Evolutionary conservation across 83 land plant genomes (phyloP).

Genomic region (Diphasiastrum complanatum): DNA sequence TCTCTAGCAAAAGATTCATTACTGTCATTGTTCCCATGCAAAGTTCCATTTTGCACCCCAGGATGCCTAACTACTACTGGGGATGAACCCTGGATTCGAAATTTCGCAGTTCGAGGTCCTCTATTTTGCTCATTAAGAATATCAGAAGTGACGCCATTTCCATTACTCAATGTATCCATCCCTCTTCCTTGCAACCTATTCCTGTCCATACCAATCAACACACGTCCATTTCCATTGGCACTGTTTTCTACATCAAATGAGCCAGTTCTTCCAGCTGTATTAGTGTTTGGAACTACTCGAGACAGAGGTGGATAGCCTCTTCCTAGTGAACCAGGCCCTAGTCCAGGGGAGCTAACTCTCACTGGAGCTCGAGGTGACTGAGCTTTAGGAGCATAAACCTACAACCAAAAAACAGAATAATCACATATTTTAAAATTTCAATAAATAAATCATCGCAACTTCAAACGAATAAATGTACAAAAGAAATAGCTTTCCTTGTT

Average conservation of each 20-base stretch:
- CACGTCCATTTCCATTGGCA: constrained; percentile 23
- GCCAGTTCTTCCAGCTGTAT: constrained; percentile 17
- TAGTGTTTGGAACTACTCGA: constrained; percentile 9
- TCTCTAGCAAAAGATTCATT: constrained; percentile 21
- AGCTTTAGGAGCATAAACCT: too few species aligned
- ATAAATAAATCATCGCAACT: neutral
- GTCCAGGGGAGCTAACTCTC: too few species aligned
- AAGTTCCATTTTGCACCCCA: constrained; percentile 19
- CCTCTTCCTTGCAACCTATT: constrained; percentile 30
- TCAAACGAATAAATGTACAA: neutral
- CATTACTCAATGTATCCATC: constrained; percentile 17
- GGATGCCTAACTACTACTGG: constrained; percentile 27
- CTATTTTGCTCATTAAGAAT: constrained; percentile 37
- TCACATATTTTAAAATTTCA: too few species aligned
- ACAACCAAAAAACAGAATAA: too few species aligned
- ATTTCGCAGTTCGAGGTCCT: constrained; percentile 35
- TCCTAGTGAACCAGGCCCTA: too few species aligned
- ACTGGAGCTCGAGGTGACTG: too few species aligned
- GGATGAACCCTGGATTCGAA: constrained; percentile 21
- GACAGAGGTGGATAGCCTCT: too few species aligned
- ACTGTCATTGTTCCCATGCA: constrained; percentile 12
- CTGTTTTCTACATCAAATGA: constrained; percentile 1
- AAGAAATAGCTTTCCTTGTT: neutral
- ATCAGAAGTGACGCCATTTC: constrained; percentile 26
- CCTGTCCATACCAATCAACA: constrained; percentile 26